Evolutionary conservation across 352 stramenopile species (phyloP), one percentile per base, ranked within the genome.

Genomic region (Phytophthora ohioensis): DNA sequence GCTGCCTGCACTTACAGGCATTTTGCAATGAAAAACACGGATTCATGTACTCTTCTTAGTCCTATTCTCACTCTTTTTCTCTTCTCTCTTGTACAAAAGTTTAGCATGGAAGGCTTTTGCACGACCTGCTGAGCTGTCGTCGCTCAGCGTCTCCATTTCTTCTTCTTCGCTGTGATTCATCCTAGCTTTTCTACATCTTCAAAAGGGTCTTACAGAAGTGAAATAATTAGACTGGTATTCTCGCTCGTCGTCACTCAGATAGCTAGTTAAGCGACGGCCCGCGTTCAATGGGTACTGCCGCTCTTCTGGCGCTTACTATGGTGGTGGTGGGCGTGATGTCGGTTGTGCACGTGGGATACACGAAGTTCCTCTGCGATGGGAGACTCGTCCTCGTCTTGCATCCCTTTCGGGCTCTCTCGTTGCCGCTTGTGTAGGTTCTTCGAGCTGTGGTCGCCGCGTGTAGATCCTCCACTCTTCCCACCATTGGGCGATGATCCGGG

Each of bases 221-320:
- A 75, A 79, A 79, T 79, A 75, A 79, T 75, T 75, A 79, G 66
- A 51, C 65, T 78, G 41, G 65, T 67, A 67, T 64, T 69, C 47
- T 55, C 36, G 59, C 38, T 62, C n/a, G 58, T 62, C 41, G 59
- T 58, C 38, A 60, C 49, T 62, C 66, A 21, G 21, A 2, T 27
- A 47, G 42, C 17, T 39, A 38, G 48, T 13, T 42, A 31, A 73
- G 57, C 39, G 38, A 58, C 42, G 32, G 39, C 56, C 30, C 11
- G 39, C 27, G 35, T 61, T 74, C 49, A 75, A 64, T 71, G 64
- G 32, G 35, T 70, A 42, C 41, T 67, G 38, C 72, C 42, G 57
- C 39, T 82, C 68, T 86, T 86, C 52, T 82, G 81, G 49, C 81
- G 81, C 67, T 88, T 88, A 46, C 58, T 83, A 62, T 76, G 70